These are phyloP conservation scores for Aureobasidium musti DNA, from an alignment of 2,329 filamentous ascomycete genomes.

Conservation along the genomic window DNA sequence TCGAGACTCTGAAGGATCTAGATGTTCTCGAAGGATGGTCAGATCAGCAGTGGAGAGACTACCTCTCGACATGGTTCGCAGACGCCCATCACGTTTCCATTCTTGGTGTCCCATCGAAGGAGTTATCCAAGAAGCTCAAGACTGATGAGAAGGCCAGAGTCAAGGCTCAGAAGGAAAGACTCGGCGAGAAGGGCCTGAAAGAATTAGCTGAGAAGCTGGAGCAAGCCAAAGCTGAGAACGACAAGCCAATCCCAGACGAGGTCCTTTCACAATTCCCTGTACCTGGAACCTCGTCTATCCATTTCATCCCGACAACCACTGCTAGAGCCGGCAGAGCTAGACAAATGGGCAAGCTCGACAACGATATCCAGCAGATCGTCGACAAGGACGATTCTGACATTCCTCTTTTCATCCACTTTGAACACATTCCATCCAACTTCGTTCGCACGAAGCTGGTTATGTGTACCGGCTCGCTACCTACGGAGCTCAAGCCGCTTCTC, in stretches of 20 bases:
- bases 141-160: slow-evolving; percentile 76
- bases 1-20: slow-evolving; percentile 53
- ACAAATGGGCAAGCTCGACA: slow-evolving; percentile 66
- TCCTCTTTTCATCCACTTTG: slow-evolving; percentile 95
- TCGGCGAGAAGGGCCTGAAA: slow-evolving; percentile 81
- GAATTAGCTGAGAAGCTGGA: slow-evolving; percentile 74
- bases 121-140: slow-evolving; percentile 79
- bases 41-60: slow-evolving; percentile 79
- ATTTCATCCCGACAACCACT: slow-evolving; percentile 87
- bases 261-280: slow-evolving; percentile 81
- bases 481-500: slow-evolving; percentile 81
- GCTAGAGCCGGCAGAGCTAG: slow-evolving; percentile 79
- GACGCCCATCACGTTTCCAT: slow-evolving; percentile 86
- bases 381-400: slow-evolving; percentile 65
- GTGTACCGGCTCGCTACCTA: slow-evolving; percentile 73
- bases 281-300: slow-evolving; percentile 84
- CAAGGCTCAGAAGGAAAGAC: slow-evolving; percentile 71
- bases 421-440: slow-evolving; percentile 91
- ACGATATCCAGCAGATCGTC: slow-evolving; percentile 72
- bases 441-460: slow-evolving; percentile 81
- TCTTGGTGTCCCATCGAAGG: slow-evolving; percentile 79
- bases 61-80: slow-evolving; percentile 78
- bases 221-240: slow-evolving; percentile 82
- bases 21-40: slow-evolving; percentile 76
- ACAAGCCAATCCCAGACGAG: slow-evolving; percentile 77